Evolutionary conservation across 768 basidiomycete species (phyloP).

Genomic region (Boletus sp.): DNA sequence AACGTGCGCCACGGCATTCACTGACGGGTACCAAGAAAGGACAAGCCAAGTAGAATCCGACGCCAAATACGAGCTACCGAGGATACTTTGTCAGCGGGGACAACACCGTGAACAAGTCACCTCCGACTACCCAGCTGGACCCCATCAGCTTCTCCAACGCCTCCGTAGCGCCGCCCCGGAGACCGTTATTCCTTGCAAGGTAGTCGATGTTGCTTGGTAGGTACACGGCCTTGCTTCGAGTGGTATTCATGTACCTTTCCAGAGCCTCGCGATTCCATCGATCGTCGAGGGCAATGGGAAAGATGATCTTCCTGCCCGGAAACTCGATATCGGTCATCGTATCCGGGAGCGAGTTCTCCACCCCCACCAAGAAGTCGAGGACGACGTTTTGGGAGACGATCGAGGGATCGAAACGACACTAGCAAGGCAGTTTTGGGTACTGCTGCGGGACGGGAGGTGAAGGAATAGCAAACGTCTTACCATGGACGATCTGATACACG

Average conservation of each 20-base stretch:
- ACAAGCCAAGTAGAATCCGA: constrained; percentile 63
- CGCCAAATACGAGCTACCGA: constrained; percentile 53
- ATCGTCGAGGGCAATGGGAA: constrained; percentile 64
- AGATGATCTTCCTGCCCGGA: constrained; percentile 49
- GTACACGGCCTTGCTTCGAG: constrained; percentile 57
- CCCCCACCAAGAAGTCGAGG: constrained; percentile 39
- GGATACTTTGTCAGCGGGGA: constrained; percentile 10
- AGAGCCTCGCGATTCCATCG: constrained; percentile 54
- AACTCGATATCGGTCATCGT: constrained; percentile 42
- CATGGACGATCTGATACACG: constrained; percentile 58
- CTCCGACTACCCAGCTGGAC: constrained; percentile 46
- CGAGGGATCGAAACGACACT: constrained; percentile 51
- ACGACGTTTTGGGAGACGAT: constrained; percentile 41
- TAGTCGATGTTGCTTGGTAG: constrained; percentile 68
- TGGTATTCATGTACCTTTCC: constrained; percentile 52
- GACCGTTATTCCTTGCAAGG: constrained; percentile 59
- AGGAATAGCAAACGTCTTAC: constrained; percentile 29
- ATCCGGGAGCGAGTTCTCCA: constrained; percentile 38
- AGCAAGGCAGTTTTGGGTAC: not conserved
- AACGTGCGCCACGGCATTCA: constrained; percentile 20
- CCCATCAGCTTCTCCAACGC: constrained; percentile 44
- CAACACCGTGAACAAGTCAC: not conserved
- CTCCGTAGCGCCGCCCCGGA: constrained; percentile 41
- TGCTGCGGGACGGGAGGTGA: not conserved
- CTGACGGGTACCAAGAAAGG: constrained; percentile 55